Conservation (phyloP, 257 asterid species). For the Solanum etuberosum region DNA sequence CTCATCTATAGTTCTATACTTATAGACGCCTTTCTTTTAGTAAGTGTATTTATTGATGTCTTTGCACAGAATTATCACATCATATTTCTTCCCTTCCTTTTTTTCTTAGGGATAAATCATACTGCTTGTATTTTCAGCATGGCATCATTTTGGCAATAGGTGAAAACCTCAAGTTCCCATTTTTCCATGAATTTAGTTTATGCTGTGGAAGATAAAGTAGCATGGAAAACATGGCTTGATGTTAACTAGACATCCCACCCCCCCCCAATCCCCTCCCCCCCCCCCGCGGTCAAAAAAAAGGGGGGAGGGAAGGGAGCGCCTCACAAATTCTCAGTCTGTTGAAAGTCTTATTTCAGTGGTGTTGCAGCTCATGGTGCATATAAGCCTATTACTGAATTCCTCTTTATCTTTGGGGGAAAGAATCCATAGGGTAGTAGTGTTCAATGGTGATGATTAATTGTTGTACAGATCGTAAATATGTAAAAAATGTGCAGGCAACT, state of each 20-base stretch:
- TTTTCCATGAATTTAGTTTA: neutral
- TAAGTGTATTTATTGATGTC: neutral
- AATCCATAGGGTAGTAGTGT: neutral
- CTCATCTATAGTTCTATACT: neutral
- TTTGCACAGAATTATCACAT: neutral
- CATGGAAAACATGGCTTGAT: neutral
- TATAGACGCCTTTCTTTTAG: neutral
- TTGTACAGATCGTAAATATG: neutral
- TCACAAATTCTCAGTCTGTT: neutral
- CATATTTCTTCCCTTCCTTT: neutral
- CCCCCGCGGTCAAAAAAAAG: neutral
- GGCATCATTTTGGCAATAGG: neutral
- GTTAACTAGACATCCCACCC: neutral
- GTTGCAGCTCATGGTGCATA: neutral
- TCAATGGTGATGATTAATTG: neutral
- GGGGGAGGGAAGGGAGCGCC: too few relatives aligned
- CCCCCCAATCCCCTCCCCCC: neutral
- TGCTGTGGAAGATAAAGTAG: neutral
- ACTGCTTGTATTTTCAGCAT: neutral
- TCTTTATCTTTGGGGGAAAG: neutral
- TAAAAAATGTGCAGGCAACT: conserved; percentile 47
- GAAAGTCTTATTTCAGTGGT: neutral
- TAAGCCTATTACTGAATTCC: neutral
- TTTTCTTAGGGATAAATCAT: neutral
- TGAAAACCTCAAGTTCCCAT: neutral